Conservation (phyloP, 352 stramenopile genomes). For the Globisporangium perplexum region DNA sequence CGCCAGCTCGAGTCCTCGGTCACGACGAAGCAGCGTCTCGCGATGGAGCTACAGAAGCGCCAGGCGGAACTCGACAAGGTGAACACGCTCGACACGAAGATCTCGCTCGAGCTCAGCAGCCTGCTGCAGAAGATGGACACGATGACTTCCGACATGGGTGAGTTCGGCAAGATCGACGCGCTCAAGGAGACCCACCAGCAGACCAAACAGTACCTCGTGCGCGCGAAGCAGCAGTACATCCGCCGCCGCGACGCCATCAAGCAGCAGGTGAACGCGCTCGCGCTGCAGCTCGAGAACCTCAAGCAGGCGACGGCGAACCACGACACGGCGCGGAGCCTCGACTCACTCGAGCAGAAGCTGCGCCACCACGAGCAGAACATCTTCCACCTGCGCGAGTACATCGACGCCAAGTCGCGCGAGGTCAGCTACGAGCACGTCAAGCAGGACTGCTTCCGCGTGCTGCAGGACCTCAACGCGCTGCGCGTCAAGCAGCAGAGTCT, state of each 20-base stretch:
- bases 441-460: conserved; percentile 67
- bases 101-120: conserved; percentile 75
- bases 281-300: conserved; percentile 62
- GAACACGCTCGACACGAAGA: conserved; percentile 88
- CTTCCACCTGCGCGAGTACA: conserved; percentile 87
- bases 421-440: conserved; percentile 88
- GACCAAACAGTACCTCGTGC: conserved; percentile 74
- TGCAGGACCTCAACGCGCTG: conserved; percentile 73
- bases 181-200: conserved; percentile 73
- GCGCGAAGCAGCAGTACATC: conserved; percentile 82
- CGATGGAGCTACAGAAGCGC: conserved; percentile 83
- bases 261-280: conserved; percentile 68
- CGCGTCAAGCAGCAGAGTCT: conserved; percentile 49
- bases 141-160: conserved; percentile 84
- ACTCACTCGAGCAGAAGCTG: conserved; percentile 87
- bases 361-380: conserved; percentile 91
- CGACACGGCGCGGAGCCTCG: conserved; percentile 74
- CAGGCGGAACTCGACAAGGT: conserved; percentile 89
- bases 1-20: conserved; percentile 88
- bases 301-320: conserved; percentile 69
- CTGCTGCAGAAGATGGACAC: conserved; percentile 83
- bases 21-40: conserved; percentile 83
- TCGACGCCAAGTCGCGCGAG: conserved; percentile 84
- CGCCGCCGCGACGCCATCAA: conserved; percentile 80
- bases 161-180: conserved; percentile 86